These are phyloP conservation scores for Yamadazyma friedrichii DNA, from an alignment of 1,139 yeast genomes.

Conservation along the genomic window DNA sequence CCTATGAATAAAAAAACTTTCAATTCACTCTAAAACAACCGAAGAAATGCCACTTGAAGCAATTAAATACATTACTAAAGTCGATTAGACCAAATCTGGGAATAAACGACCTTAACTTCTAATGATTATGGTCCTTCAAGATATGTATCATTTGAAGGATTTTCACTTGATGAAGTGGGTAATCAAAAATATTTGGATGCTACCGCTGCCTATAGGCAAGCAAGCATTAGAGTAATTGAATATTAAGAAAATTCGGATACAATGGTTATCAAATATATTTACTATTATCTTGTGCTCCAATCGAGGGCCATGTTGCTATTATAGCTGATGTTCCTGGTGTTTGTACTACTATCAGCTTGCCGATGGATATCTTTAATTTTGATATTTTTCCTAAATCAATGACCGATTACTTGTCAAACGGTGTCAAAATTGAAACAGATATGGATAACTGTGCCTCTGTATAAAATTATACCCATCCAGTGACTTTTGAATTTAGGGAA, in stretches of 20 bases:
- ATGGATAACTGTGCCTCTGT: not conserved
- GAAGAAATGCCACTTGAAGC: not conserved
- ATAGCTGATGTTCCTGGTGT: not conserved
- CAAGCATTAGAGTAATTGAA: not conserved
- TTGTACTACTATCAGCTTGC: slow-evolving; percentile 1
- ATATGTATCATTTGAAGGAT: not conserved
- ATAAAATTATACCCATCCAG: not conserved
- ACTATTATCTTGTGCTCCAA: slow-evolving; percentile 1
- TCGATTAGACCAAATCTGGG: not conserved
- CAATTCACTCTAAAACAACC: too few species aligned
- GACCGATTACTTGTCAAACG: not conserved
- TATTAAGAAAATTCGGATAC: not conserved
- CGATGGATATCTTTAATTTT: slow-evolving; percentile 1
- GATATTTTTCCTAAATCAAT: not conserved
- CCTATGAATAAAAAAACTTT: too few species aligned
- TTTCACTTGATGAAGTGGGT: slow-evolving; percentile 1
- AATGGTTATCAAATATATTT: slow-evolving; percentile 1
- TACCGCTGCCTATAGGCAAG: not conserved
- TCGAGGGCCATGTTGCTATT: not conserved
- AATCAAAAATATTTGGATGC: not conserved
- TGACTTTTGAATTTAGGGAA: not conserved
- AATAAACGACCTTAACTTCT: not conserved
- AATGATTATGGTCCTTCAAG: not conserved
- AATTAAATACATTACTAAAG: not conserved
- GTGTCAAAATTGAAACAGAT: not conserved